phyloP scores from a whole-genome alignment of 768 basidiomycete species.

The Podaxis pistillaris region DNA sequence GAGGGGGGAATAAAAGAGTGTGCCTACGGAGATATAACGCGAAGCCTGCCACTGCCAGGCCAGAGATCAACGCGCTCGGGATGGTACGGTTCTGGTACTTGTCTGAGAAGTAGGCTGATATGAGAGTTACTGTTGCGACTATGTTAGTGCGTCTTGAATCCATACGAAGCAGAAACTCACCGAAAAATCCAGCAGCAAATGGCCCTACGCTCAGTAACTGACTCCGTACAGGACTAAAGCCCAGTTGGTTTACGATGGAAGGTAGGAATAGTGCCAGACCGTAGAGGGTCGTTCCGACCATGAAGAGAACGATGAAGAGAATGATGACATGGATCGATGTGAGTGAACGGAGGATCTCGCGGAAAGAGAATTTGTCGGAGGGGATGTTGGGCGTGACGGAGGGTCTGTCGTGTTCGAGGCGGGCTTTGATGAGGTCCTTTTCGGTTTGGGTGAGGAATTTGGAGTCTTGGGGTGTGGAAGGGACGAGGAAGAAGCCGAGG shows the following conservation, averaged over 20 bases:
- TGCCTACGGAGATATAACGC: constrained; percentile 27
- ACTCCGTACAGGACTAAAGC: constrained; percentile 29
- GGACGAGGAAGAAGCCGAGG: constrained; percentile 36
- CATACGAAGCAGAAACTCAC: constrained; percentile 19
- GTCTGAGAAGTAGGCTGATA: constrained; percentile 27
- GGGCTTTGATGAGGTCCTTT: constrained; percentile 32
- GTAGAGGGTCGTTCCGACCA: constrained; percentile 33
- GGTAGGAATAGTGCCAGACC: constrained; percentile 36
- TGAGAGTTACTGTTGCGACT: constrained; percentile 21
- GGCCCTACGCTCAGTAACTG: constrained; percentile 38
- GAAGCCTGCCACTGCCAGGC: constrained; percentile 29
- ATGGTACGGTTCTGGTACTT: constrained; percentile 25
- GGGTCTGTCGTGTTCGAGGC: constrained; percentile 33
- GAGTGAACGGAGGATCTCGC: constrained; percentile 29
- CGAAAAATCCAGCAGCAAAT: constrained; percentile 33
- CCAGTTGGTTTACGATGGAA: constrained; percentile 36
- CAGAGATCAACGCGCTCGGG: constrained; percentile 21
- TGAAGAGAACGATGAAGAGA: constrained; percentile 33
- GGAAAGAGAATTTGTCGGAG: constrained; percentile 29
- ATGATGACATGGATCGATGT: constrained; percentile 33
- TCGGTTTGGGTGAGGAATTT: constrained; percentile 29
- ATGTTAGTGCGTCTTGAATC: not conserved
- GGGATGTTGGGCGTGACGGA: constrained; percentile 20
- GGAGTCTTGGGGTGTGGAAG: constrained; percentile 29
- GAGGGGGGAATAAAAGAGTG: not conserved